phyloP scores from a whole-genome alignment of 805 yeast genomes.

The Nematodospora valgi region DNA sequence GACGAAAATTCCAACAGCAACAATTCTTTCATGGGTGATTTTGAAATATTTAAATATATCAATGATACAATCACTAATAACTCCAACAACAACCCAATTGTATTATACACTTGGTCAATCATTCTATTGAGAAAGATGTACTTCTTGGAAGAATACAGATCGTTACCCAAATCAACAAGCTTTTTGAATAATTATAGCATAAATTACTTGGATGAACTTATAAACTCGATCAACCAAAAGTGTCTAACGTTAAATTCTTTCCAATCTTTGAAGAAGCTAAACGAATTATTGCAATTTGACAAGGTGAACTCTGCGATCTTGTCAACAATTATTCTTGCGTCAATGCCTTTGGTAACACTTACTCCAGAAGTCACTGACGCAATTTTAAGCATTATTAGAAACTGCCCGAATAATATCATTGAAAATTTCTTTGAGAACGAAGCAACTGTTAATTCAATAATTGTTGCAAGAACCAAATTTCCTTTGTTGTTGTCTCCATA shows the following conservation, averaged over 20 bases:
- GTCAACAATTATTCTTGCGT: constrained; percentile 41
- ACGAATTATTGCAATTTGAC: constrained; percentile 46
- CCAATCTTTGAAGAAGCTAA: constrained; percentile 37
- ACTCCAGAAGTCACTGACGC: constrained; percentile 43
- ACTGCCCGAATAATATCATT: constrained; percentile 44
- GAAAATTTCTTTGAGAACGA: constrained; percentile 45
- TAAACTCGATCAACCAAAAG: constrained; percentile 34
- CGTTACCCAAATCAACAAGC: constrained; percentile 1
- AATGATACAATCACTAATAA: constrained; percentile 36
- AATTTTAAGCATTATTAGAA: constrained; percentile 38
- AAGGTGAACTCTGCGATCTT: constrained; percentile 48
- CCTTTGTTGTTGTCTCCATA: constrained; percentile 66
- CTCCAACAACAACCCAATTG: constrained; percentile 41
- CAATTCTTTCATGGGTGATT: constrained; percentile 41
- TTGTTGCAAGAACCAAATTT: constrained; percentile 66
- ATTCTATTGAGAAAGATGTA: constrained; percentile 50
- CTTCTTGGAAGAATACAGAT: constrained; percentile 38
- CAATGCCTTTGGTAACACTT: constrained; percentile 48
- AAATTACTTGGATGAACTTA: constrained; percentile 16
- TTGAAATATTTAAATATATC: constrained; percentile 30
- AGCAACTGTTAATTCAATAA: constrained; percentile 41
- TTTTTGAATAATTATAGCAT: constrained; percentile 10
- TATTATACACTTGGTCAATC: constrained; percentile 67
- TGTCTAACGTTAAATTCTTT: constrained; percentile 45
- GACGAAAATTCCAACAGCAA: constrained; percentile 22